Evolutionary conservation across 2,329 filamentous ascomycete genomes (phyloP).

Genomic region (Chaetomium sp.): DNA sequence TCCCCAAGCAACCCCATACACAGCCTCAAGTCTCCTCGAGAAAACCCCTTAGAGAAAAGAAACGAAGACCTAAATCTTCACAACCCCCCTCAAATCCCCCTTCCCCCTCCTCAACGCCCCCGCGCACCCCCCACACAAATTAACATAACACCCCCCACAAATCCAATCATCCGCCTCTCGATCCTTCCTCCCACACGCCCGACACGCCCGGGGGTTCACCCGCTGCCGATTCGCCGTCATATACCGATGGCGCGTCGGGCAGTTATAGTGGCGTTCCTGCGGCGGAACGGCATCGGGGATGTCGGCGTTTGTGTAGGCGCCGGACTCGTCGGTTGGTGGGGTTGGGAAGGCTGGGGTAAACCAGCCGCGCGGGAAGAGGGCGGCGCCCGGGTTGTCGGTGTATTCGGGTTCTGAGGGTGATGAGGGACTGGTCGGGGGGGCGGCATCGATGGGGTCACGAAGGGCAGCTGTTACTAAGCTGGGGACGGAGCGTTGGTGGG

Average conservation of each 20-base stretch:
- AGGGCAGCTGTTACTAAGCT: no score
- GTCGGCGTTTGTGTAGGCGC: constrained; percentile 20
- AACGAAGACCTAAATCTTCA: constrained; percentile 23
- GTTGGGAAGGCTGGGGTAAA: constrained; percentile 14
- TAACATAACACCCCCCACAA: constrained; percentile 34
- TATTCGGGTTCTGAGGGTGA: constrained; percentile 1
- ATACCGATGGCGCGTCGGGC: constrained; percentile 41
- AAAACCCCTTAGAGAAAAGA: no score
- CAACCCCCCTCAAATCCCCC: constrained; percentile 38
- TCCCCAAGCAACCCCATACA: no score
- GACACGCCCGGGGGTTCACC: constrained; percentile 47
- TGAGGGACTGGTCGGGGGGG: no score
- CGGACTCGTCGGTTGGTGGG: constrained; percentile 20
- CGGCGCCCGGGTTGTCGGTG: constrained; percentile 22
- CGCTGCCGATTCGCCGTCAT: constrained; percentile 45
- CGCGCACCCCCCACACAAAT: constrained; percentile 32
- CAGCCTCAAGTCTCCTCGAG: no score
- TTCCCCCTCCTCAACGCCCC: constrained; percentile 36
- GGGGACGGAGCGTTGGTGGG: no score
- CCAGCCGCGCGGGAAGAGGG: constrained; percentile 26
- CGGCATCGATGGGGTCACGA: no score
- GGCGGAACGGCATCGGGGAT: constrained; percentile 39
- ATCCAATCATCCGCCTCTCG: constrained; percentile 28
- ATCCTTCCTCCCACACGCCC: constrained; percentile 38
- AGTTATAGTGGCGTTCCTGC: constrained; percentile 35